Evolutionary conservation across 768 basidiomycete species (phyloP), one percentile per base, ranked within the genome.

Genomic region (Leccinum arenicola): DNA sequence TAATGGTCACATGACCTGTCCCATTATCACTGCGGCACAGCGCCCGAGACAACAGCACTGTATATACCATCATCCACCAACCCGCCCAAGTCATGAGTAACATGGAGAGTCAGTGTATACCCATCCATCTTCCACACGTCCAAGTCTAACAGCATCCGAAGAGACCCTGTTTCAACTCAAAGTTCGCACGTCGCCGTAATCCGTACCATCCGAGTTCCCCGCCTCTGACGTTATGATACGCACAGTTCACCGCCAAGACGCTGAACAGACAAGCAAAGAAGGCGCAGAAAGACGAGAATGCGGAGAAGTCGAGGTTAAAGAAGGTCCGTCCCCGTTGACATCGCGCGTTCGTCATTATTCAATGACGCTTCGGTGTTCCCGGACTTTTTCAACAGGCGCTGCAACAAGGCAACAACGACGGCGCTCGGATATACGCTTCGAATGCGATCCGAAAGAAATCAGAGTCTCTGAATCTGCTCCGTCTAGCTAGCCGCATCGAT

Each of bases 161-260:
- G 96, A 98, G 77, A 95, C 93, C 31, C 82, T 98, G n/a, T 99
- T 99, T 71, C 93, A 98, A 76, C 89, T 99, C 68, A 99, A 99
- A 84, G 96, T 95, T 59, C 50, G 74, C 61, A 55, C 56, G 47
- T 54, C 50, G 52, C 59, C 35, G 19, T 59, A 40, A 61, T 40
- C 54, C 57, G 29, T 54, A 49, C 23, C 27, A n/a, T 15, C 50
- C 50, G 54, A 58, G 57, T 57, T 52, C 43, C 19, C 43, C 57
- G 51, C 15, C 52, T 60, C 65, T 65, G 55, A 64, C 51, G 27
- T 40, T 49, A 29, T 25, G 31, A 33, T 33, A 33, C 51, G 19
- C 52, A 61, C 62, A 99, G 96, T 98, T 99, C 80, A 99, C 97
- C 19, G 95, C 97, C 61, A 99, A 98, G 84, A 86, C 93, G 36